Evolutionary conservation across 306 rosid genomes (phyloP), one percentile per base, ranked within the genome.

Genomic region (Castanea crenata): DNA sequence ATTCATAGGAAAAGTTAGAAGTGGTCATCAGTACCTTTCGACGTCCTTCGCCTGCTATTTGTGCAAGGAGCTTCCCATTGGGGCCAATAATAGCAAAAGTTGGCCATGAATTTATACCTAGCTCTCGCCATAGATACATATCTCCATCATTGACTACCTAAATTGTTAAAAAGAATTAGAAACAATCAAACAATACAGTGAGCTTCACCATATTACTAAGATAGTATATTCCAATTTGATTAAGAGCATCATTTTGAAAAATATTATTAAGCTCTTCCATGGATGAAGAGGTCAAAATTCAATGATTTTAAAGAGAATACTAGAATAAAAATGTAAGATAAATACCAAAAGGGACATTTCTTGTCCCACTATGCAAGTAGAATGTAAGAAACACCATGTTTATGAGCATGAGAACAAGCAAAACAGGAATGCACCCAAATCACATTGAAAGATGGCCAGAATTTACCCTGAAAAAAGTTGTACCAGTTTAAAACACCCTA

Each of bases 81-180:
- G 99, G 99, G 55, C 92, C 92, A 77, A 94, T 83, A 71, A 94
- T 57, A 78, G 99, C 95, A 84, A 94, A 92, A 32, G 99, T 94
- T 78, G 99, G 97, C 99, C 99, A 94, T 64, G 97, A 94, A 89
- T 77, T 94, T 80, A 94, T 82, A 55, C 99, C 99, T 76, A 94
- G 89, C 57, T 88, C 90, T 83, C 92, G 85, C 99, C 99, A 94
- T 75, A 94, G 88, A 76, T 79, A 89, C 99, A 94, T 94, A 63
- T 94, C 97, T 74, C 97, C 97, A 77, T 94, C 99, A 83, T 94
- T 94, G 81, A 92, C 99, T 76, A 94, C 99, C 99, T 94, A 81
- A 78, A 80, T 49, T 73, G 21, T 57, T 18, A 49, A 49, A 51
- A 67, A 61, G 74, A 38, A 23, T 35, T 51, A 19, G 32, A 16